These are phyloP conservation scores for Talaromyces sp. DNA, from an alignment of 2,329 filamentous ascomycete species.

Conservation along the genomic window DNA sequence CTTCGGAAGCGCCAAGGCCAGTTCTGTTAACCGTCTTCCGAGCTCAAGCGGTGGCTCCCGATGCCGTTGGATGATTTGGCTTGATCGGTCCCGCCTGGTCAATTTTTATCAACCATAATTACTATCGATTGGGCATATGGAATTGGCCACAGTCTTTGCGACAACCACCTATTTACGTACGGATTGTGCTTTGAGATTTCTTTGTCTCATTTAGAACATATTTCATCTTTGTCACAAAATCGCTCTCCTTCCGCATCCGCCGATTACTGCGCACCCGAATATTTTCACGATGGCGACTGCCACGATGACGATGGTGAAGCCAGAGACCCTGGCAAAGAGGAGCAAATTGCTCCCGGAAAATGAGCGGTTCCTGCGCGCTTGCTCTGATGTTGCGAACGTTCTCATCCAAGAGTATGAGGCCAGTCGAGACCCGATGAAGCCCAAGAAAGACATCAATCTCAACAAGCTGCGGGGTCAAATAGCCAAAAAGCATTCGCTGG, in stretches of 20 bases:
- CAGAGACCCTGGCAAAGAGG: constrained; percentile 61
- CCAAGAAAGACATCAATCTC: constrained; percentile 84
- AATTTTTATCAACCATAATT: neutral
- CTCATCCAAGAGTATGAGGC: constrained; percentile 93
- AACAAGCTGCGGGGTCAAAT: constrained; percentile 83
- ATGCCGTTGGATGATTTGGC: neutral
- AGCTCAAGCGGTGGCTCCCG: constrained; percentile 15
- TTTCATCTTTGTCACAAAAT: neutral
- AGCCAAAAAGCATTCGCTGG: constrained; percentile 87
- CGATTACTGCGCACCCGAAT: neutral
- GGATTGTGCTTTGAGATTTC: neutral
- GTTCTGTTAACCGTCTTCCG: constrained; percentile 13
- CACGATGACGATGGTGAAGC: constrained; percentile 52
- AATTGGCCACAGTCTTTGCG: neutral
- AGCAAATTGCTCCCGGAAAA: constrained; percentile 83
- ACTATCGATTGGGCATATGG: neutral
- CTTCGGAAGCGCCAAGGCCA: constrained; percentile 16
- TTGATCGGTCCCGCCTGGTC: constrained; percentile 11
- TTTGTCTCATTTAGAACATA: neutral
- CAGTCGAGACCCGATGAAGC: constrained; percentile 66
- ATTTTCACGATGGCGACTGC: constrained; percentile 55
- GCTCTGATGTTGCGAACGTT: constrained; percentile 89
- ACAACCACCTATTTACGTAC: neutral
- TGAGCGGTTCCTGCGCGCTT: constrained; percentile 89
- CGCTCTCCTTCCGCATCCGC: neutral